Percentiles rank a stretch among this genome's conserved stretches.
Conservation (phyloP, 2,329 filamentous ascomycete genomes). For the Emergomyces africanus region DNA sequence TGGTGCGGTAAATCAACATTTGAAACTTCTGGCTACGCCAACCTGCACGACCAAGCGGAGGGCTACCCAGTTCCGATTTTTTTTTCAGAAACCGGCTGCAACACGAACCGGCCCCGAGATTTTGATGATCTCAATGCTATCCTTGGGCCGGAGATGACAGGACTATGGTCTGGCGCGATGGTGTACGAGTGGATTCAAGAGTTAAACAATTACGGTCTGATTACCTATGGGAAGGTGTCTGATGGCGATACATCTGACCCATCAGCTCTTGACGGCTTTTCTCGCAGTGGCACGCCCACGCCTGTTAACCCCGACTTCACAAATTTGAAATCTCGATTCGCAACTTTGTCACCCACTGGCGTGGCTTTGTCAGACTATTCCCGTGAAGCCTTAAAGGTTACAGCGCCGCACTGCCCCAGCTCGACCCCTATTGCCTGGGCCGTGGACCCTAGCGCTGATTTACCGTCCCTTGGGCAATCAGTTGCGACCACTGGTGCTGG, state of each 20-base stretch:
- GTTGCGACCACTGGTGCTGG: constrained; percentile 8
- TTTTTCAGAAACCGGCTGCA: constrained; percentile 84
- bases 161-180: constrained; percentile 61
- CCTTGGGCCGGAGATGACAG: constrained; percentile 59
- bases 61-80: constrained; percentile 74
- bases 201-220: constrained; percentile 67
- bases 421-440: constrained; percentile 59
- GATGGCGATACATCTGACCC: constrained; percentile 44
- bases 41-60: constrained; percentile 53
- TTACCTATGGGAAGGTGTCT: constrained; percentile 54
- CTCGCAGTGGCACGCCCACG: constrained; percentile 58
- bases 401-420: constrained; percentile 56
- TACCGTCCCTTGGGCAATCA: constrained; percentile 56
- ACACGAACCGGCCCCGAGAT: constrained; percentile 33
- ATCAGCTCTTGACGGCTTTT: constrained; percentile 51
- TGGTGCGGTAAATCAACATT: constrained; percentile 54
- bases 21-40: constrained; percentile 53
- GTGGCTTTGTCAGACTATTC: constrained; percentile 54
- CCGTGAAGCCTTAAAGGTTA: constrained; percentile 45
- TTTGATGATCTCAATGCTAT: constrained; percentile 59
- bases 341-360: constrained; percentile 55
- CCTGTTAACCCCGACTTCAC: constrained; percentile 63
- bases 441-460: constrained; percentile 53
- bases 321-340: constrained; percentile 68
- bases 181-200: constrained; percentile 88